Evolutionary conservation across 2,329 filamentous ascomycete species (phyloP).

Genomic region (Colletotrichum scovillei): DNA sequence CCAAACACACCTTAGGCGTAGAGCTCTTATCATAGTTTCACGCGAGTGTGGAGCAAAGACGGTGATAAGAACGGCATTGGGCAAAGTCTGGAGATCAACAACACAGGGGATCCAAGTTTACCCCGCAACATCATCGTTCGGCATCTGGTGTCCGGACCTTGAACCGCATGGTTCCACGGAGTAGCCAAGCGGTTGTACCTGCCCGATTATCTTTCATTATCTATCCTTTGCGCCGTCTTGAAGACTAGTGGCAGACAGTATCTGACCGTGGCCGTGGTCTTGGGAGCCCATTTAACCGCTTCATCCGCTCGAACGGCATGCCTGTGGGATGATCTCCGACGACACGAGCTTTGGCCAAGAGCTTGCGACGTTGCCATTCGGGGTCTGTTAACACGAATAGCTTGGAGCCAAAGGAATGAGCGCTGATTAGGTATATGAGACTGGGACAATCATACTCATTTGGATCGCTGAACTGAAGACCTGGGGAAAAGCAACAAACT

Average conservation of each 20-base stretch:
- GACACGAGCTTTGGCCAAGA: neutral
- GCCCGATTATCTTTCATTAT: conserved; percentile 3
- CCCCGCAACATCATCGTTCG: conserved; percentile 16
- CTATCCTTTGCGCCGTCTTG: neutral
- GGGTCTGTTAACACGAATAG: neutral
- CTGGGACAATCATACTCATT: too few relatives aligned
- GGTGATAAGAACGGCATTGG: conserved; percentile 14
- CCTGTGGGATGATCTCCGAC: neutral
- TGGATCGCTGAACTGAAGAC: neutral
- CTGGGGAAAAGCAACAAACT: neutral
- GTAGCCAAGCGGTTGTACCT: conserved; percentile 23
- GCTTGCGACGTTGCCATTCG: neutral
- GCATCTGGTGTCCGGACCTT: neutral
- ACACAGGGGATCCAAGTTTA: conserved; percentile 19
- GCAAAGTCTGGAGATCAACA: neutral
- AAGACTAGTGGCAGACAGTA: neutral
- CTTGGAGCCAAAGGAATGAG: neutral
- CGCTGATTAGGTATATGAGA: neutral
- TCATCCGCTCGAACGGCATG: neutral
- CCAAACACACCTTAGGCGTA: conserved; percentile 1
- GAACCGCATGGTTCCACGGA: neutral
- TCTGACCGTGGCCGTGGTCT: neutral
- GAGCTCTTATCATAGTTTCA: conserved; percentile 1
- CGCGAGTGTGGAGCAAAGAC: neutral
- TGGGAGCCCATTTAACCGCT: conserved; percentile 3